Conservation (phyloP, 2,329 filamentous ascomycete species). For the Trichoderma cornu-damae region DNA sequence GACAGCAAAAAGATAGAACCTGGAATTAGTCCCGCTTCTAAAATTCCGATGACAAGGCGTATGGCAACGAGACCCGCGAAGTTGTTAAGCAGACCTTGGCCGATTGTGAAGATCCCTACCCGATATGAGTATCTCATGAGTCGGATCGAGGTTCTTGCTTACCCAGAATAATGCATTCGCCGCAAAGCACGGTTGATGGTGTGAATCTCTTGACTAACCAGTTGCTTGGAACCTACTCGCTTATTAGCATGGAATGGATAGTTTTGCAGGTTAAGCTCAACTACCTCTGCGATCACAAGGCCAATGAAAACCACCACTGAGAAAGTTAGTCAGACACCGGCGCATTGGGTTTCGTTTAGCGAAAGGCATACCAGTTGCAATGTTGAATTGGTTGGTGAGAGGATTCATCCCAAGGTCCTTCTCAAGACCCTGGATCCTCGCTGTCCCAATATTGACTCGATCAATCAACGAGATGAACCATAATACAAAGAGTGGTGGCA, state of each 20-base stretch:
- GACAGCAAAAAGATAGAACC: conserved; percentile 25
- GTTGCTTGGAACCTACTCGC: conserved; percentile 23
- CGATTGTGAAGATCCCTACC: conserved; percentile 24
- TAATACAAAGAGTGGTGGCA: conserved; percentile 27
- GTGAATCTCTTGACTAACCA: conserved; percentile 26
- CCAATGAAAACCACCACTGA: conserved; percentile 14
- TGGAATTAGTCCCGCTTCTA: conserved; percentile 26
- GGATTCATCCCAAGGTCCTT: conserved; percentile 22
- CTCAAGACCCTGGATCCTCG: conserved; percentile 25
- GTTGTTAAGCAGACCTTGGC: conserved; percentile 25
- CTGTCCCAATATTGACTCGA: conserved; percentile 26
- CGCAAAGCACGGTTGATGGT: conserved; percentile 18
- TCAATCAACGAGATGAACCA: conserved; percentile 28
- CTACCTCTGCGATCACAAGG: conserved; percentile 14
- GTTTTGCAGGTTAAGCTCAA: conserved; percentile 11
- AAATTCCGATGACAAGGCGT: conserved; percentile 24
- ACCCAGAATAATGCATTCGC: conserved; percentile 20
- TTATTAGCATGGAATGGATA: conserved; percentile 16
- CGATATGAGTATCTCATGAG: conserved; percentile 3
- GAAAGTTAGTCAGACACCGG: not conserved
- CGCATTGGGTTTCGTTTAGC: not conserved
- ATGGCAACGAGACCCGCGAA: conserved; percentile 23
- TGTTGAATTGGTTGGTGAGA: conserved; percentile 10
- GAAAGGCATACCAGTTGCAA: not conserved
- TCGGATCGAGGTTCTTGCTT: not conserved